phyloP scores from a whole-genome alignment of 768 basidiomycete species.

The Pulveroboletus frians region DNA sequence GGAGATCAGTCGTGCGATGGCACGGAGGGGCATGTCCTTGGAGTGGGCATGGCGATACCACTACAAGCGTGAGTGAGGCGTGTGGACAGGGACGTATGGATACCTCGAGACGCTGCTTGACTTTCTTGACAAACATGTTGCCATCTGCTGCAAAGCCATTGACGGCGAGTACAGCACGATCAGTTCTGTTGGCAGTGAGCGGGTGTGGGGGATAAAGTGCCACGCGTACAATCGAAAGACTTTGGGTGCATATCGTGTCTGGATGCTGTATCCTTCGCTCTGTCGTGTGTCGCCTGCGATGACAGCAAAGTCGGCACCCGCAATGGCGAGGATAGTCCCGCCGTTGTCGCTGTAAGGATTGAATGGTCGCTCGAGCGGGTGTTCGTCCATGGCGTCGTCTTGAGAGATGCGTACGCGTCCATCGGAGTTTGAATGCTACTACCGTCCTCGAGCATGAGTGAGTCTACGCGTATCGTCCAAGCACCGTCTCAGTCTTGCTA shows the following conservation, averaged over 20 bases:
- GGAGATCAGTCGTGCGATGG: constrained; percentile 97
- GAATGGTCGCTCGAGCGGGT: constrained; percentile 50
- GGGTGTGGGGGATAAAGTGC: too few relatives aligned
- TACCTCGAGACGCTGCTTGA: constrained; percentile 93
- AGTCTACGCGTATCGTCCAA: background rate
- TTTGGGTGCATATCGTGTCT: constrained; percentile 95
- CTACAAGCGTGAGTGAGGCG: constrained; percentile 35
- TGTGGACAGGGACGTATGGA: constrained; percentile 21
- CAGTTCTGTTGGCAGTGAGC: constrained; percentile 53
- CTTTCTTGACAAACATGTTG: constrained; percentile 95
- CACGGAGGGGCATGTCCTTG: constrained; percentile 94
- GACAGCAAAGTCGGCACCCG: constrained; percentile 88
- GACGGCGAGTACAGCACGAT: constrained; percentile 88
- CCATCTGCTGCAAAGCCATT: constrained; percentile 98
- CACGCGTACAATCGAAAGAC: constrained; percentile 81
- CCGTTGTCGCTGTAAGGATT: constrained; percentile 92
- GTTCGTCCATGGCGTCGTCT: background rate
- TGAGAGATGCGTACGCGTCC: background rate
- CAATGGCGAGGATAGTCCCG: constrained; percentile 93
- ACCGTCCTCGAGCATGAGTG: constrained; percentile 18
- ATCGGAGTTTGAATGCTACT: too few relatives aligned
- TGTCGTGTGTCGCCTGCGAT: constrained; percentile 97
- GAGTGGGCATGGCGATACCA: constrained; percentile 98
- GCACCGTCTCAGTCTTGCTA: constrained; percentile 11
- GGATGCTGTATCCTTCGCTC: constrained; percentile 95